phyloP scores from a whole-genome alignment of 1,139 yeast genomes.

The Debaryomycetaceae sp. region DNA sequence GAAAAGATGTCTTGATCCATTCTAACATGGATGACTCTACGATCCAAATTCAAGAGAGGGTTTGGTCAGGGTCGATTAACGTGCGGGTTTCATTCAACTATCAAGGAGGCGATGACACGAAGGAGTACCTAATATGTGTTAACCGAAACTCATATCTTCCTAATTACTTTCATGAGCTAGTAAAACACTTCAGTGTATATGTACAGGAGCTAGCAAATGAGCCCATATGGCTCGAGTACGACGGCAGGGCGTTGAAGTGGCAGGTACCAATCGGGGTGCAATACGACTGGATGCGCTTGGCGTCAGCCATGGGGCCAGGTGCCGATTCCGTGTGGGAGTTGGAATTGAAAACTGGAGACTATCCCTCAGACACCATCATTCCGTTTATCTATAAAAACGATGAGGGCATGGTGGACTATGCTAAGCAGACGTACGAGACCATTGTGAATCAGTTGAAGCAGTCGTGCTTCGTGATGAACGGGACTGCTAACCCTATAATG shows the following conservation, averaged over 20 bases:
- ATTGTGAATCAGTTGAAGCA: slow-evolving; percentile 82
- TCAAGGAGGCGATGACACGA: slow-evolving; percentile 4
- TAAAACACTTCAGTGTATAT: slow-evolving; percentile 41
- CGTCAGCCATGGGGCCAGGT: slow-evolving; percentile 5
- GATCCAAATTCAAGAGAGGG: slow-evolving; percentile 26
- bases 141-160: slow-evolving; percentile 61
- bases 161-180: slow-evolving; percentile 35
- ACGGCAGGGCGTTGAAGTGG: slow-evolving; percentile 68
- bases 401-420: slow-evolving; percentile 18
- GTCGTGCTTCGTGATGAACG: slow-evolving; percentile 67
- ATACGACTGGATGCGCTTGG: slow-evolving; percentile 48
- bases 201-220: slow-evolving; percentile 24
- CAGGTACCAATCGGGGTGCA: slow-evolving; percentile 73
- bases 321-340: slow-evolving; percentile 44
- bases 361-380: slow-evolving; percentile 53
- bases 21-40: background rate
- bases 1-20: background rate
- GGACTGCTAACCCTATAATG: slow-evolving; percentile 75
- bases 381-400: slow-evolving; percentile 32
- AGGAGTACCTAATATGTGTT: slow-evolving; percentile 21
- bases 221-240: slow-evolving; percentile 65
- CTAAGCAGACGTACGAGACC: slow-evolving; percentile 38
- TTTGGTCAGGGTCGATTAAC: slow-evolving; percentile 60
- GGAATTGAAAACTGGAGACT: slow-evolving; percentile 34
- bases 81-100: slow-evolving; percentile 26